A percentile compares a stretch with the other conserved stretches of the same genome.
phyloP scores from a whole-genome alignment of 148 eudicot genomes.

The Camellia lanceoleosa region DNA sequence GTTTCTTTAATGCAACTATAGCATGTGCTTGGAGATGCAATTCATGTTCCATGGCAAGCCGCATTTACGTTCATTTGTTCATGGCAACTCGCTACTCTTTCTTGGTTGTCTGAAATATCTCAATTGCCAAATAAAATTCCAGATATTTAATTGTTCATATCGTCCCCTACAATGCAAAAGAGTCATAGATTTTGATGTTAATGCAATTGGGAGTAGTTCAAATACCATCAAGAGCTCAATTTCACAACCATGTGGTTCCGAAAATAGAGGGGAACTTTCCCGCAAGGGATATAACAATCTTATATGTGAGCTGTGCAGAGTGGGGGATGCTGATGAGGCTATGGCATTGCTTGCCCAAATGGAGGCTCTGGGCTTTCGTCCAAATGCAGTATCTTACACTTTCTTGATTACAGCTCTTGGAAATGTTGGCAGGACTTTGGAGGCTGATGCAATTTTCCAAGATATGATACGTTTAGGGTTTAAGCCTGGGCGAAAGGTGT shows the following conservation, averaged over 20 bases:
- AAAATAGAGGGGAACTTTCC: slow-evolving; percentile 49
- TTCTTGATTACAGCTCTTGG: slow-evolving; percentile 59
- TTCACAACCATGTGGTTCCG: slow-evolving; percentile 9
- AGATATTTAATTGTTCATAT: neutral
- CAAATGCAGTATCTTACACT: slow-evolving; percentile 44
- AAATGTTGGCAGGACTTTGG: slow-evolving; percentile 68
- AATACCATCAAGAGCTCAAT: slow-evolving; percentile 11
- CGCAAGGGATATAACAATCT: slow-evolving; percentile 44
- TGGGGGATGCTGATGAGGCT: slow-evolving; percentile 55
- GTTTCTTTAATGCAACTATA: neutral
- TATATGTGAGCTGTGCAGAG: slow-evolving; percentile 41
- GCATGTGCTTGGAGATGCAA: slow-evolving; percentile 9
- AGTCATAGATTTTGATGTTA: neutral
- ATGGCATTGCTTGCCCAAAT: slow-evolving; percentile 57
- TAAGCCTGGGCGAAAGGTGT: slow-evolving; percentile 46
- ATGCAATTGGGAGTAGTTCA: slow-evolving; percentile 5
- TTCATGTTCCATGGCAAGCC: neutral
- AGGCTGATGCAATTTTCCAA: slow-evolving; percentile 78
- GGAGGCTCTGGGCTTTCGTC: slow-evolving; percentile 67
- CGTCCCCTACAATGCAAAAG: neutral
- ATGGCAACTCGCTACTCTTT: neutral
- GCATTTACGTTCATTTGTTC: slow-evolving; percentile 7
- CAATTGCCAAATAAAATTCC: neutral
- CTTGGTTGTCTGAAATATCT: slow-evolving; percentile 14
- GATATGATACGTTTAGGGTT: slow-evolving; percentile 63